phyloP scores from a whole-genome alignment of 2,329 filamentous ascomycete species.

The Calonectria honghensis region DNA sequence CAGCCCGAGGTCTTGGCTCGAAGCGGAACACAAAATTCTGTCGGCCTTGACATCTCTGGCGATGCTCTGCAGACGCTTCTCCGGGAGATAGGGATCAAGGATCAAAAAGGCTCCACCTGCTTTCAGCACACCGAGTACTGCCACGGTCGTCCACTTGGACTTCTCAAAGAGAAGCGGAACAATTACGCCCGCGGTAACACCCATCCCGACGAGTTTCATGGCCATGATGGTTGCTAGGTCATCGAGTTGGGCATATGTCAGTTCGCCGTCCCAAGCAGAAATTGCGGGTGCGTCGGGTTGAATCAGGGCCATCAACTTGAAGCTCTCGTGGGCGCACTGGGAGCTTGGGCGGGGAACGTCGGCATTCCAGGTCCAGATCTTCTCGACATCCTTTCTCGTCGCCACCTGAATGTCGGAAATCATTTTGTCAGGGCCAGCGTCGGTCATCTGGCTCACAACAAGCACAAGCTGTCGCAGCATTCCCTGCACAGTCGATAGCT shows the following conservation, averaged over 20 bases:
- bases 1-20: slow-evolving; percentile 10
- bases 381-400: slow-evolving; percentile 46
- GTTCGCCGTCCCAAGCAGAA: not conserved
- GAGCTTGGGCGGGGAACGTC: slow-evolving; percentile 41
- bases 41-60: not conserved
- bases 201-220: not conserved
- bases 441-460: slow-evolving; percentile 34
- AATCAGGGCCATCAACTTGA: slow-evolving; percentile 27
- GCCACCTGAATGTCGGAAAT: slow-evolving; percentile 38
- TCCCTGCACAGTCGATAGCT: not conserved
- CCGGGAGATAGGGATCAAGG: not conserved
- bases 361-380: slow-evolving; percentile 42
- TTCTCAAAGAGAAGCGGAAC: slow-evolving; percentile 11
- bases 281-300: not conserved
- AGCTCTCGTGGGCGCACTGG: slow-evolving; percentile 44
- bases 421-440: not conserved
- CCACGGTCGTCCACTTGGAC: not conserved
- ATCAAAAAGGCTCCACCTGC: not conserved
- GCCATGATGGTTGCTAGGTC: not conserved
- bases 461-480: slow-evolving; percentile 29
- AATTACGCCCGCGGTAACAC: not conserved
- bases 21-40: not conserved
- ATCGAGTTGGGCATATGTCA: not conserved
- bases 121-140: not conserved
- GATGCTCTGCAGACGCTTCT: not conserved